phyloP scores from a whole-genome alignment of 1,139 yeast species.

The Candida glucosophila region DNA sequence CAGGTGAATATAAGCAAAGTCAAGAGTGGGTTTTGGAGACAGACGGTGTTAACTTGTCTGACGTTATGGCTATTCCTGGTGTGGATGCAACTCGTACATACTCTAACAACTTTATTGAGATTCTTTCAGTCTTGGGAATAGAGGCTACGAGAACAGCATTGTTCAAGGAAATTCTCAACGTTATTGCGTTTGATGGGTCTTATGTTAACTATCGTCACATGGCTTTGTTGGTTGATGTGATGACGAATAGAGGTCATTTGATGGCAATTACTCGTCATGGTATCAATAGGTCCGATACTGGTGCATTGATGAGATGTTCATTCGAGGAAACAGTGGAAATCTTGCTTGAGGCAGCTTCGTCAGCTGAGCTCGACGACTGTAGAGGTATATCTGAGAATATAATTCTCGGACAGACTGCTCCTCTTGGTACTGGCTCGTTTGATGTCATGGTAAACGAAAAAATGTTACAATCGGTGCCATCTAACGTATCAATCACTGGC shows the following conservation, averaged over 20 bases:
- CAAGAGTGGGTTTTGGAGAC: slow-evolving; percentile 99
- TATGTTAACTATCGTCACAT: slow-evolving; percentile 97
- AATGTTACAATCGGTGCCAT: slow-evolving; percentile 63
- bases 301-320: slow-evolving; percentile 98
- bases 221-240: slow-evolving; percentile 94
- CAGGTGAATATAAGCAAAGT: slow-evolving; percentile 81
- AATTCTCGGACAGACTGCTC: slow-evolving; percentile 97
- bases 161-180: slow-evolving; percentile 89
- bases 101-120: slow-evolving; percentile 94
- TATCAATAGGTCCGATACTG: slow-evolving; percentile 96
- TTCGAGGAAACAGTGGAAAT: slow-evolving; percentile 99
- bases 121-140: slow-evolving; percentile 90
- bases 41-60: slow-evolving; percentile 94
- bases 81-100: slow-evolving; percentile 86
- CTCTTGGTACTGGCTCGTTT: slow-evolving; percentile 97
- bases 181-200: slow-evolving; percentile 98
- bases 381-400: slow-evolving; percentile 98
- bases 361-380: slow-evolving; percentile 96
- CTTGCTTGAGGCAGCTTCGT: slow-evolving; percentile 93
- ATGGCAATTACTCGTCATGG: slow-evolving; percentile 99
- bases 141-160: slow-evolving; percentile 96
- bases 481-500: slow-evolving; percentile 33
- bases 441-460: slow-evolving; percentile 93
- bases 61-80: slow-evolving; percentile 92
- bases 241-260: slow-evolving; percentile 97